A percentile compares a stretch with the other conserved stretches of the same genome.
These are phyloP conservation scores for Eremothecium cymbalariae DNA, from an alignment of 1,139 yeast genomes.

Conservation along the genomic window DNA sequence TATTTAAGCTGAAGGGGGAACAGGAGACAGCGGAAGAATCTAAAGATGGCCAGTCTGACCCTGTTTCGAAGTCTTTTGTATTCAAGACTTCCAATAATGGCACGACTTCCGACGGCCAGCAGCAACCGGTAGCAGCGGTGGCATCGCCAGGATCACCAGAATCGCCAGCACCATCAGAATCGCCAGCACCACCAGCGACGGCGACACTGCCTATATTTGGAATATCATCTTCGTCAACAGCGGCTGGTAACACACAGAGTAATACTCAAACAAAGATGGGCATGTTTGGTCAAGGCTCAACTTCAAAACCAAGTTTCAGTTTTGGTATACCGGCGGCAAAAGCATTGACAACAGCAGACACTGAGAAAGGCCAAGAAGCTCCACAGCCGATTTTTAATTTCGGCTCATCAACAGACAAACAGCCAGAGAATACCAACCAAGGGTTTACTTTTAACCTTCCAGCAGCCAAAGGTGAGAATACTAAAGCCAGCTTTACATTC, in stretches of 20 bases:
- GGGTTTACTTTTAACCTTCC: too few species aligned
- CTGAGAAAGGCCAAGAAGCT: too few species aligned
- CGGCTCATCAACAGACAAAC: too few species aligned
- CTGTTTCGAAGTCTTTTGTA: constrained; percentile 22
- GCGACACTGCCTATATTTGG: too few species aligned
- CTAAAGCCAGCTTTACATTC: constrained; percentile 21
- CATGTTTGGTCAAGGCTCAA: background rate
- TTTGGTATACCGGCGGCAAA: constrained; percentile 22
- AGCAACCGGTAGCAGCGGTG: constrained; percentile 5
- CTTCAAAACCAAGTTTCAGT: constrained; percentile 26
- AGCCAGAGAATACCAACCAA: too few species aligned
- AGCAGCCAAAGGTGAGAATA: background rate
- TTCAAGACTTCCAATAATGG: constrained; percentile 29
- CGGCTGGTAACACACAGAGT: background rate
- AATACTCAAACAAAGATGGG: background rate
- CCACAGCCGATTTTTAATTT: too few species aligned
- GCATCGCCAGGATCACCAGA: background rate
- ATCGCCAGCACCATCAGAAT: background rate
- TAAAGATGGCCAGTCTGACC: constrained; percentile 10
- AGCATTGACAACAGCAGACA: constrained; percentile 11
- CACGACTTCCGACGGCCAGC: constrained; percentile 12
- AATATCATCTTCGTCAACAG: too few species aligned
- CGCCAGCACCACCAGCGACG: background rate
- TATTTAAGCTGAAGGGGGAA: constrained; percentile 38
- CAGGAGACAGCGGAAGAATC: constrained; percentile 5